Evolutionary conservation across 2,329 filamentous ascomycete species (phyloP).

Genomic region (Acarospora socialis): DNA sequence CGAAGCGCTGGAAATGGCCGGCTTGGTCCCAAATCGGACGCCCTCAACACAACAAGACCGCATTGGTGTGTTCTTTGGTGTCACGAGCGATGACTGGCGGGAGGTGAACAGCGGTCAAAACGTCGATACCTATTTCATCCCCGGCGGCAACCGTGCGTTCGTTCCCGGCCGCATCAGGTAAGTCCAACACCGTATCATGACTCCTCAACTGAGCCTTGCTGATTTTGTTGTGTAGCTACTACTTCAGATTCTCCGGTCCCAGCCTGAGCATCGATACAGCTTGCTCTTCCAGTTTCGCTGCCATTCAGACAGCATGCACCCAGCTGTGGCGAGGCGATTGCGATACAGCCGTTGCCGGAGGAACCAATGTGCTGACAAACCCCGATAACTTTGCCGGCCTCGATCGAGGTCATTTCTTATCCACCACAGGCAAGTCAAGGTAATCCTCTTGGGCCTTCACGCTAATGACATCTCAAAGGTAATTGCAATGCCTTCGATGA

Average conservation of each 20-base stretch:
- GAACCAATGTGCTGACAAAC: slow-evolving; percentile 64
- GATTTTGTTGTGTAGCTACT: too few relatives aligned
- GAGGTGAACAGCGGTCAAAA: slow-evolving; percentile 16
- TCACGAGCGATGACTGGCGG: slow-evolving; percentile 16
- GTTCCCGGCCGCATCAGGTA: slow-evolving; percentile 15
- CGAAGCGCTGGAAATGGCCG: slow-evolving; percentile 13
- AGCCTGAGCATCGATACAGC: slow-evolving; percentile 26
- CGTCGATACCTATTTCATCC: slow-evolving; percentile 17
- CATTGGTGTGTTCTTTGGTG: slow-evolving; percentile 7
- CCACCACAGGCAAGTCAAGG: slow-evolving; percentile 51
- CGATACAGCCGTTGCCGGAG: slow-evolving; percentile 68
- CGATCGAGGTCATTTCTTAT: slow-evolving; percentile 63
- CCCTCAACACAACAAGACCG: slow-evolving; percentile 17
- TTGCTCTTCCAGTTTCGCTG: slow-evolving; percentile 24
- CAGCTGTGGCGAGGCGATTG: slow-evolving; percentile 62
- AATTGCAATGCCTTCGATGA: slow-evolving; percentile 72
- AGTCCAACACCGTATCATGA: too few relatives aligned
- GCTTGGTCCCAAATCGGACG: slow-evolving; percentile 7
- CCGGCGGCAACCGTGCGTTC: slow-evolving; percentile 17
- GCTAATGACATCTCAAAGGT: too few relatives aligned
- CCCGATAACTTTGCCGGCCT: slow-evolving; percentile 67
- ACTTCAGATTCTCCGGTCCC: slow-evolving; percentile 27
- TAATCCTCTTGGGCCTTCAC: too few relatives aligned
- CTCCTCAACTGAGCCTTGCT: too few relatives aligned
- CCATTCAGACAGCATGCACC: slow-evolving; percentile 40